phyloP scores from a whole-genome alignment of 148 eudicot genomes.

The Rhododendron williamsianum region DNA sequence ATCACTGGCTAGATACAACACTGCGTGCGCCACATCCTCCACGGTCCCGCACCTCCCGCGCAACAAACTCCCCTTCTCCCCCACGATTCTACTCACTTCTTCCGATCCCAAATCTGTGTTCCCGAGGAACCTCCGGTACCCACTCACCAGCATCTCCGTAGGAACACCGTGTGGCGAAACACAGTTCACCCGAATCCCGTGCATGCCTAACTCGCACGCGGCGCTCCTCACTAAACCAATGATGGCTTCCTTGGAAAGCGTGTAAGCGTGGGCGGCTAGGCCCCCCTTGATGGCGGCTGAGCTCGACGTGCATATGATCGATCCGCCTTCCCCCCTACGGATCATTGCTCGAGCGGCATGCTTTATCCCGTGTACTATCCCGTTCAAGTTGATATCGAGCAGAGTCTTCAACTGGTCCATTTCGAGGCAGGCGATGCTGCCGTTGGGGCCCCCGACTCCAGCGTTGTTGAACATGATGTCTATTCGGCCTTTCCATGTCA shows the following conservation, averaged over 20 bases:
- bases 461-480: constrained; percentile 88
- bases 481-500: constrained; percentile 65
- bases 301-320: constrained; percentile 73
- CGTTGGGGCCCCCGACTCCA: constrained; percentile 54
- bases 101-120: constrained; percentile 27
- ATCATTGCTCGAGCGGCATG: constrained; percentile 78
- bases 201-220: constrained; percentile 64
- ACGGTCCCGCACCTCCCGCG: constrained; percentile 32
- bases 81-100: constrained; percentile 42
- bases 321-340: constrained; percentile 31
- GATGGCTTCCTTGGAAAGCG: constrained; percentile 67
- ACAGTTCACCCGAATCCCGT: constrained; percentile 80
- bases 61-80: constrained; percentile 46
- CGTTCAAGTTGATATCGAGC: constrained; percentile 45
- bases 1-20: constrained; percentile 50
- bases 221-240: constrained; percentile 52
- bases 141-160: constrained; percentile 61
- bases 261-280: constrained; percentile 66
- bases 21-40: constrained; percentile 59
- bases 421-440: constrained; percentile 56
- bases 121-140: constrained; percentile 24
- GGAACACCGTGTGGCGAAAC: constrained; percentile 82
- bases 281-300: constrained; percentile 76
- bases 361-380: constrained; percentile 63
- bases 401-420: constrained; percentile 41